Base-by-base conservation (phyloP, 2,329 filamentous ascomycete species). In the Lecanicillium sp. region DNA sequence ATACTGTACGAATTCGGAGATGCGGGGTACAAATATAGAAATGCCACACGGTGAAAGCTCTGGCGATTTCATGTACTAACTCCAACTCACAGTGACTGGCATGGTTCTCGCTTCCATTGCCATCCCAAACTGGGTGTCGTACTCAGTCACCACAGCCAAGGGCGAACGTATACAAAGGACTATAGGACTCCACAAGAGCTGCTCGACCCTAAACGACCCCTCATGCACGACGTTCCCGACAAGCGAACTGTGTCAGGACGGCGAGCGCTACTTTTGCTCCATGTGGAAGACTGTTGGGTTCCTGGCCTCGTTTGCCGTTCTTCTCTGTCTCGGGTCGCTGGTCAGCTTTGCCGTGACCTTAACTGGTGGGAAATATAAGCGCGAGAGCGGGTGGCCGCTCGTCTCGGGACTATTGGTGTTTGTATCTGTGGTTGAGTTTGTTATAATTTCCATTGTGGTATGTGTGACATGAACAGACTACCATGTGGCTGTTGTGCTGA, bases 281-380 rank as follows among this genome's bases (percentile, higher is more conserved):
- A 83, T 94, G 73, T 98, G 90, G 90, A 76, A 85, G 43, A 86
- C 80, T 18, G 80, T 87, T 27, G 88, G 85, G 17, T 96, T 95
- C 62, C 63, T 95, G 47, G 87, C 94, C 66, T 85, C 81, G 37
- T 85, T 95, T 51, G 75, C 84, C 7, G 76, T 87, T 28, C 79
- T 95, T n/a, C 58, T 92, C 29, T 82, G 94, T 59, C 73, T 92
- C 29, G 86, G 83, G 40, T 80, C 80, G 6, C 62, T 94, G n/a
- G 80, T 94, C 19, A 77, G 80, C 14, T 95, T 90, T 60, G 54
- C 81, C 20, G 76, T 94, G 35, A 78, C 94, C 33, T 65, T 95
- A 48, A 64, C 72, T 2, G 88, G 89, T 14, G 87, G 88, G 27
- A 84, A 87, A 57, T 78, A 81, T 51, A 81, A 84, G 63, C 72